These are phyloP conservation scores for Crassisporium funariophilum DNA, from an alignment of 768 basidiomycete genomes.

Conservation along the genomic window DNA sequence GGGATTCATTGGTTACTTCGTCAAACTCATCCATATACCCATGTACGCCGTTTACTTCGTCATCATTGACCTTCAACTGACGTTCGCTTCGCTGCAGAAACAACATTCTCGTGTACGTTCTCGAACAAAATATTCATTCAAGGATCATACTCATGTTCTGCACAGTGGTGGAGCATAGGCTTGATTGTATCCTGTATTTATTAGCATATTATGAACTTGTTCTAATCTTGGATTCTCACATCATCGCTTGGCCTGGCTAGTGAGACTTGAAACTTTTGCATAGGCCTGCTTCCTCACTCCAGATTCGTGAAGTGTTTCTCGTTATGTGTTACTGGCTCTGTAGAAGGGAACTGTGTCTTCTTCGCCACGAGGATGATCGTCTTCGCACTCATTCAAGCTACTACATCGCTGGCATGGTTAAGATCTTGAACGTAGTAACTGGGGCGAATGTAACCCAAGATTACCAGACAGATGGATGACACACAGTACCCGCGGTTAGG, in stretches of 20 bases:
- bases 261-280: too few species aligned
- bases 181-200: conserved; percentile 28
- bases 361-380: too few species aligned
- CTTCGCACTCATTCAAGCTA: too few species aligned
- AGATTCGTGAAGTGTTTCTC: too few species aligned
- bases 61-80: conserved; percentile 14
- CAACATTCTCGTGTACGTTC: conserved; percentile 94
- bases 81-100: conserved; percentile 60
- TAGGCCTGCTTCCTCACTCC: too few species aligned
- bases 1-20: conserved; percentile 99
- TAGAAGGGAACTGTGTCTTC: too few species aligned
- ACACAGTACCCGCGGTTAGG: too few species aligned
- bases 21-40: conserved; percentile 97
- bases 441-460: too few species aligned
- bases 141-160: conserved; percentile 24
- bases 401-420: too few species aligned
- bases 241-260: conserved; percentile 10
- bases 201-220: conserved; percentile 12
- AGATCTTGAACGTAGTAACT: too few species aligned
- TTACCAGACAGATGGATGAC: too few species aligned
- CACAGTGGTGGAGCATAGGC: conserved; percentile 75
- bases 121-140: not conserved
- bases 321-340: too few species aligned
- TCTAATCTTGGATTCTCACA: conserved; percentile 5
- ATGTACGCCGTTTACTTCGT: conserved; percentile 65